Percentiles rank a stretch among this genome's conserved stretches.
Conservation (phyloP, 768 basidiomycete species). For the Favolaschia claudopus region DNA sequence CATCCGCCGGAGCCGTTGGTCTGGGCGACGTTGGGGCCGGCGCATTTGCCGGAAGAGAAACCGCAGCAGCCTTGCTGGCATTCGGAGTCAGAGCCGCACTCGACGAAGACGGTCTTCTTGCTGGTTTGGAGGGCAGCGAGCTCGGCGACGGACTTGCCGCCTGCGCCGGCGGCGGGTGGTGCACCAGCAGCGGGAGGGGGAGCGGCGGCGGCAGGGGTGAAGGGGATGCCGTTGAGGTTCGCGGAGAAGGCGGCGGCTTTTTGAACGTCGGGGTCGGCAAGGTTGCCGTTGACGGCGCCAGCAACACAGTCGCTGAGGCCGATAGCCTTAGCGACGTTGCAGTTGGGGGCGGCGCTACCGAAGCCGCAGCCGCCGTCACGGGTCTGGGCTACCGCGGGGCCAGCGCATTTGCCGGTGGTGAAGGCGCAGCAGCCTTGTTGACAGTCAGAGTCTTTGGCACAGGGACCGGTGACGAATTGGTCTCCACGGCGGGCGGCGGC, state of each 20-base stretch:
- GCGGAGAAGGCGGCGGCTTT: neutral
- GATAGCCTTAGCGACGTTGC: neutral
- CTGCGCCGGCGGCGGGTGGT: neutral
- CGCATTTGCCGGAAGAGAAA: slow-evolving; percentile 29
- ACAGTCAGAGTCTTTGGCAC: slow-evolving; percentile 8
- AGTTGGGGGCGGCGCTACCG: neutral
- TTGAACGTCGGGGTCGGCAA: neutral
- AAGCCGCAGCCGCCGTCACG: neutral
- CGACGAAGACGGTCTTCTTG: slow-evolving; percentile 25
- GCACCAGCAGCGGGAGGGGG: neutral
- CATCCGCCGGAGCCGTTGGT: slow-evolving; percentile 26
- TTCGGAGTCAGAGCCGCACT: slow-evolving; percentile 21
- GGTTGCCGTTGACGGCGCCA: neutral
- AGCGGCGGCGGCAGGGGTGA: slow-evolving; percentile 1
- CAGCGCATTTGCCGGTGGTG: slow-evolving; percentile 5
- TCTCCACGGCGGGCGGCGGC: slow-evolving; percentile 1
- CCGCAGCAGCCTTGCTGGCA: slow-evolving; percentile 28
- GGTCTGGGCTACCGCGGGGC: neutral
- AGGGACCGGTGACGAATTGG: slow-evolving; percentile 13
- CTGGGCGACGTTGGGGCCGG: slow-evolving; percentile 25
- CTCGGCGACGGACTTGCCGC: neutral
- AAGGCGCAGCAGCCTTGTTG: slow-evolving; percentile 9
- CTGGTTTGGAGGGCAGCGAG: neutral
- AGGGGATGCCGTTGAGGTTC: neutral
- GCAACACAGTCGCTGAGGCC: neutral